phyloP scores from a whole-genome alignment of 768 basidiomycete genomes.

The Obba rivulosa region DNA sequence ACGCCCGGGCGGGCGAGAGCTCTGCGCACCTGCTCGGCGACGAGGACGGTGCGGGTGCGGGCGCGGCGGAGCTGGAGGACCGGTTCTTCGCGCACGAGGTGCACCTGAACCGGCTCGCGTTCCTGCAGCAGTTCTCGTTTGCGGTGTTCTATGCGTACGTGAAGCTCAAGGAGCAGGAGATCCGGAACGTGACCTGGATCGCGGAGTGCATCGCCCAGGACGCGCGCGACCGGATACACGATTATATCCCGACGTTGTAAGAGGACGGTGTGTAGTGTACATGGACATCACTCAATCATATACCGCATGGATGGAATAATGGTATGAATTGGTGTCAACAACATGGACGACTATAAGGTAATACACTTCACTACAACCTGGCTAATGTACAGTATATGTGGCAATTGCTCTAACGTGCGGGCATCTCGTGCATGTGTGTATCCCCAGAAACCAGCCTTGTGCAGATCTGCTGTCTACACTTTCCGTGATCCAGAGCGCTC shows the following conservation, averaged over 20 bases:
- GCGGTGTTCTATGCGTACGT: slow-evolving; percentile 91
- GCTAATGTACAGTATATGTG: no score
- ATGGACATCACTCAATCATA: slow-evolving; percentile 3
- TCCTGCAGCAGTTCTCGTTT: slow-evolving; percentile 96
- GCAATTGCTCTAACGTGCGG: no score
- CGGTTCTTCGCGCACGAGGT: slow-evolving; percentile 94
- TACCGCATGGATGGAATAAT: slow-evolving; percentile 3
- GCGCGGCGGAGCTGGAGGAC: slow-evolving; percentile 77
- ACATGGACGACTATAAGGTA: no score
- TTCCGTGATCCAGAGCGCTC: slow-evolving; percentile 13
- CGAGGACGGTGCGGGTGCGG: slow-evolving; percentile 27
- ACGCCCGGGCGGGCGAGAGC: slow-evolving; percentile 28
- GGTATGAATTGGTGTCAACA: no score
- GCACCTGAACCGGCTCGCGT: slow-evolving; percentile 88
- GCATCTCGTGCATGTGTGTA: no score
- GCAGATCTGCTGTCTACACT: slow-evolving; percentile 13
- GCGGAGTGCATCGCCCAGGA: slow-evolving; percentile 98
- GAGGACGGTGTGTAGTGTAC: neutral
- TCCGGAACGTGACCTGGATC: slow-evolving; percentile 87
- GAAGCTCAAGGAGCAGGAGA: slow-evolving; percentile 89
- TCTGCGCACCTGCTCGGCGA: slow-evolving; percentile 22
- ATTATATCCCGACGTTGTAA: slow-evolving; percentile 90
- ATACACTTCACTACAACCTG: no score
- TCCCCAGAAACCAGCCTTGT: neutral
- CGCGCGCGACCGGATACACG: slow-evolving; percentile 91